Conservation (phyloP, 2,329 filamentous ascomycete genomes). For the Fusarium graminum region DNA sequence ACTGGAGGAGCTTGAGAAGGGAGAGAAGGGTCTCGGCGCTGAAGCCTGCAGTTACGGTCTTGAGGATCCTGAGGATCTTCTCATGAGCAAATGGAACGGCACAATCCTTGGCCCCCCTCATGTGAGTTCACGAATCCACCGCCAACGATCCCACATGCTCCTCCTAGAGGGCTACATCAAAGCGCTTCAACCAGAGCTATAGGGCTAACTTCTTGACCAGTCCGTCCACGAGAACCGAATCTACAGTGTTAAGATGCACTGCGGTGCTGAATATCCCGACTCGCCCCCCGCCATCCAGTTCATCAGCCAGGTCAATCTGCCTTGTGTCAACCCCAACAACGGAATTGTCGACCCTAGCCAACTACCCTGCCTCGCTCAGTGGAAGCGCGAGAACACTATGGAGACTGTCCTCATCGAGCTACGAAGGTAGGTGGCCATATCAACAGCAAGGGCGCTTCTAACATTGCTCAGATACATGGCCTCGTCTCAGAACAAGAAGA, state of each 20-base stretch:
- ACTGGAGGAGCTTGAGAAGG: constrained; percentile 97
- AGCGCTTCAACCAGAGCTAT: neutral
- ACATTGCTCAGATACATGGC: constrained; percentile 83
- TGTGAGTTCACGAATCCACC: constrained; percentile 66
- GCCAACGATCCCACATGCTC: neutral
- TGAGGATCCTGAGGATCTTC: constrained; percentile 90
- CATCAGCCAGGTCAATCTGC: constrained; percentile 94
- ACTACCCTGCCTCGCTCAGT: constrained; percentile 86
- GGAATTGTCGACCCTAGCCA: constrained; percentile 88
- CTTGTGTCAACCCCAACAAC: constrained; percentile 84
- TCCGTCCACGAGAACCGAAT: constrained; percentile 99
- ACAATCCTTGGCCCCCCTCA: constrained; percentile 97
- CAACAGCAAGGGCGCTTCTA: neutral
- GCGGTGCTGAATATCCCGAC: constrained; percentile 90
- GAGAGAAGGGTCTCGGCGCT: constrained; percentile 95
- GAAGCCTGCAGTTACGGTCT: constrained; percentile 98
- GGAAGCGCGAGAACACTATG: constrained; percentile 95
- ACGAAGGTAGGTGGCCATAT: constrained; percentile 69
- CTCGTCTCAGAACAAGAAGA: constrained; percentile 89
- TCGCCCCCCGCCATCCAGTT: constrained; percentile 91
- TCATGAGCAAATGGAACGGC: constrained; percentile 99
- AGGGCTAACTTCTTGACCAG: constrained; percentile 58
- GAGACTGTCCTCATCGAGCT: constrained; percentile 92
- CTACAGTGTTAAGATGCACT: constrained; percentile 98
- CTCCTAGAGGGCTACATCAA: constrained; percentile 4